Evolutionary conservation across 179 eudicot genomes (phyloP), one percentile per base, ranked within the genome.

Genomic region (Beta corolliflora): DNA sequence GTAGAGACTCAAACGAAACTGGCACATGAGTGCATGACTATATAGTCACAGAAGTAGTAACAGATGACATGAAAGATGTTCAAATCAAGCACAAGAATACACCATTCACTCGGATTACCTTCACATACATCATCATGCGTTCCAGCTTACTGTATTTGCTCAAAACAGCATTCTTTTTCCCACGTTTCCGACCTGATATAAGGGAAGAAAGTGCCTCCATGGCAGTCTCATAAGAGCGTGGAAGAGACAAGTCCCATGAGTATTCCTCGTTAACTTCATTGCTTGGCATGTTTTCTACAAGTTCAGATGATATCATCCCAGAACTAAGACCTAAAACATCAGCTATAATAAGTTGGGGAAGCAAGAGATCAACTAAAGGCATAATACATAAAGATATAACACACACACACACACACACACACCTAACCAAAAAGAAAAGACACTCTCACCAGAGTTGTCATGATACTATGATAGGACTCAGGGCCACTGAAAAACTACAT

Each of bases 201-300:
- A 93, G 92, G 79, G 97, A 91, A 70, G 96, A 92, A 85, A 92
- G 95, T 71, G 97, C 93, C 81, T 92, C 92, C 97, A 93, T 91
- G 77, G 91, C 91, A 82, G 84, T 67, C 77, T 92, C 97, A 83
- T 93, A 93, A 64, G 92, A 80, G 41, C 89, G 75, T 78, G 90
- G 86, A 81, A 67, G 72, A 85, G 85, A 78, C 66, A 81, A 80
- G 45, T 82, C 80, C 46, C 84, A 46, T 19, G 77, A 74, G 79
- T 76, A 72, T 55, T 88, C 89, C 79, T 80, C 77, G 41, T 41
- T 41, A 36, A 76, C 76, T 75, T 74, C 79, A 80, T 72, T 82
- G 77, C 75, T 84, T 77, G 83, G 86, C 67, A 81, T 41, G 60
- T 77, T 81, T 60, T 82, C 89, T 71, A 81, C 48, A 67, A 81